These are phyloP conservation scores for Saccharomycopsis sp. DNA, from an alignment of 805 yeast genomes.

Conservation along the genomic window DNA sequence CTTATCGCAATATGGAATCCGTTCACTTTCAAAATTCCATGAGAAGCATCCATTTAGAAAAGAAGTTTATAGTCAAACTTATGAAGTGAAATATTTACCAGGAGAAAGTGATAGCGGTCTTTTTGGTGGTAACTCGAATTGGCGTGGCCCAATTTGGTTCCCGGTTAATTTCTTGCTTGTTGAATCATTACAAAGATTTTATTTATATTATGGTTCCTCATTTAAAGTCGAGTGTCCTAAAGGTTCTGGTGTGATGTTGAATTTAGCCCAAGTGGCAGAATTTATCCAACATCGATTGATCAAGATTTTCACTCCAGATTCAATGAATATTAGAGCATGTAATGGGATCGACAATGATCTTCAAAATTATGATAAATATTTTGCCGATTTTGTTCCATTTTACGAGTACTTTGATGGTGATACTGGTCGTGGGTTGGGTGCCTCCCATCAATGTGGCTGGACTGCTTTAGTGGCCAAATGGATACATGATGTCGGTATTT, in stretches of 20 bases:
- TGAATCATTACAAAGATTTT: slow-evolving; percentile 82
- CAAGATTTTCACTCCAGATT: slow-evolving; percentile 64
- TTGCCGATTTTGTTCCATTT: slow-evolving; percentile 70
- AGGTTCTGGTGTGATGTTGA: slow-evolving; percentile 68
- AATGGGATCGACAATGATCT: slow-evolving; percentile 53
- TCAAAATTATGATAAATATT: slow-evolving; percentile 45
- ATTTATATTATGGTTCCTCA: slow-evolving; percentile 79
- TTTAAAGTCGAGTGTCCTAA: slow-evolving; percentile 84
- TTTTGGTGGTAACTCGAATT: slow-evolving; percentile 94
- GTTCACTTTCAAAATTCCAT: slow-evolving; percentile 83
- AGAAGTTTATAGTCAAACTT: slow-evolving; percentile 72
- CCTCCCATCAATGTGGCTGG: slow-evolving; percentile 96
- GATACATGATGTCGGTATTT: slow-evolving; percentile 81
- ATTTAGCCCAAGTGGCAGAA: slow-evolving; percentile 86
- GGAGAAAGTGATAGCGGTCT: slow-evolving; percentile 90
- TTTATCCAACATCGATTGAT: slow-evolving; percentile 82
- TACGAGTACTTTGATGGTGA: slow-evolving; percentile 92
- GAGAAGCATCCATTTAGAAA: slow-evolving; percentile 77
- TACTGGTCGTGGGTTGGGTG: slow-evolving; percentile 89
- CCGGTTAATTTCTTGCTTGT: slow-evolving; percentile 82
- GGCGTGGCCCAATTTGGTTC: slow-evolving; percentile 98
- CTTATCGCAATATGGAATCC: slow-evolving; percentile 74
- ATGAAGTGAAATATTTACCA: slow-evolving; percentile 66
- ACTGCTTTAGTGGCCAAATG: slow-evolving; percentile 87
- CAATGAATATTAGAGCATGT: slow-evolving; percentile 60